Evolutionary conservation across 177 flowering plant genomes (phyloP).

Genomic region (Tripterygium wilfordii): DNA sequence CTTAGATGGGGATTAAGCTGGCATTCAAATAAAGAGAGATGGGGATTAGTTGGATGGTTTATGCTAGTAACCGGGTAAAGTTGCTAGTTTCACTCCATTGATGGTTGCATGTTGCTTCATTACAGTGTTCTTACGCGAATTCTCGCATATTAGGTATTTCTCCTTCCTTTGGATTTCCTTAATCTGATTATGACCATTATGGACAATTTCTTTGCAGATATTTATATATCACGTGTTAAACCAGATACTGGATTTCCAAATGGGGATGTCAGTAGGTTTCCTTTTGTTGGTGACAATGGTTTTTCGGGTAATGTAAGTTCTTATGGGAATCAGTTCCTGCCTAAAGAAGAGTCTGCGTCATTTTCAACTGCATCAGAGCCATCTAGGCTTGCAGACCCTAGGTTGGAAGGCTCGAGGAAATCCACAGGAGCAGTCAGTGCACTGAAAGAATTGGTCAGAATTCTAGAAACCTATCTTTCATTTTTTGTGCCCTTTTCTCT

Average conservation of each 20-base stretch:
- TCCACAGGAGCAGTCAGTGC: constrained; percentile 56
- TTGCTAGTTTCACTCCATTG: no score
- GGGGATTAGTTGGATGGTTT: no score
- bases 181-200: constrained; percentile 11
- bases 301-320: constrained; percentile 35
- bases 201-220: constrained; percentile 44
- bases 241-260: constrained; percentile 34
- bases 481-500: background rate
- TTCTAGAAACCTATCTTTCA: background rate
- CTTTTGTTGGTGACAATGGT: constrained; percentile 43
- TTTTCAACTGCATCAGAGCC: constrained; percentile 42
- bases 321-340: constrained; percentile 33
- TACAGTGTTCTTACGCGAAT: no score
- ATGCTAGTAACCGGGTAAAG: no score
- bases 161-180: background rate
- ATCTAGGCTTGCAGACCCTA: constrained; percentile 45
- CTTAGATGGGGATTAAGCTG: no score
- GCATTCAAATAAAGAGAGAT: no score
- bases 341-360: constrained; percentile 44
- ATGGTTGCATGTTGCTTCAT: no score
- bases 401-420: constrained; percentile 52
- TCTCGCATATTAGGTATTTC: background rate
- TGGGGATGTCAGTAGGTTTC: constrained; percentile 42
- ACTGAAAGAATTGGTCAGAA: constrained; percentile 71
- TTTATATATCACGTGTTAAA: constrained; percentile 43